Base-by-base conservation (phyloP, 1,139 yeast species). In the Saccharomyces hybrid region DNA sequence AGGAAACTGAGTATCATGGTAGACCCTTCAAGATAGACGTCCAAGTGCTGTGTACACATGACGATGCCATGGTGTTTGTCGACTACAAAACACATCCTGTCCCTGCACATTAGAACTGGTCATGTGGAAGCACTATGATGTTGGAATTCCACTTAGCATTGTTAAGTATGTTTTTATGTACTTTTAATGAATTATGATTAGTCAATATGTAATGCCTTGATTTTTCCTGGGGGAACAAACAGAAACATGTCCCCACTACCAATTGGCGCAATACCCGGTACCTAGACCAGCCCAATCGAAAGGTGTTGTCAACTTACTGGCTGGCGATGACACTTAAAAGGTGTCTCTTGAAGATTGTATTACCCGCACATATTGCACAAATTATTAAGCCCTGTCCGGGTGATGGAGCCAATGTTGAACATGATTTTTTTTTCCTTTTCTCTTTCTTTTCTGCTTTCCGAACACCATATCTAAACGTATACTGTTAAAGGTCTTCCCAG, bases 31-130 rank as follows among this genome's bases (percentile, higher is more conserved):
- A 75, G 64, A 75, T 82, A 63, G 79, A 79, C 62, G 77, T 83
- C 68, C 78, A 75, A 52, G 82, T 82, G 54, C 77, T 75, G 58
- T 81, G 86, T 66, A 79, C 79, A 66, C 81, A 81, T 59, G 81
- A 81, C 60, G 78, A 77, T 64, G 84, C 88, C 27, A 66, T 78
- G 72, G 83, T 82, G 57, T 83, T 79, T 60, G 83, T 83, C 34
- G 82, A 79, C 62, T 82, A 81, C 64, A 75, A 68, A 66, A 78
- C 85, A 21, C 55, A 60, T 11, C 73, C 75, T 47, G 44, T 38
- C 9, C n/a, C n/a, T 9, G n/a, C 44, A 19, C 16, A 38, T 16
- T 38, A 38, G 14, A 38, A 4, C n/a, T 19, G 12, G 7, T 38
- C 24, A 3, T 24, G 12, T 38, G 21, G 7, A 19, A 38, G 19